Base-by-base conservation (phyloP, 2,329 filamentous ascomycete species). In the Tricladium varicosporioides region DNA sequence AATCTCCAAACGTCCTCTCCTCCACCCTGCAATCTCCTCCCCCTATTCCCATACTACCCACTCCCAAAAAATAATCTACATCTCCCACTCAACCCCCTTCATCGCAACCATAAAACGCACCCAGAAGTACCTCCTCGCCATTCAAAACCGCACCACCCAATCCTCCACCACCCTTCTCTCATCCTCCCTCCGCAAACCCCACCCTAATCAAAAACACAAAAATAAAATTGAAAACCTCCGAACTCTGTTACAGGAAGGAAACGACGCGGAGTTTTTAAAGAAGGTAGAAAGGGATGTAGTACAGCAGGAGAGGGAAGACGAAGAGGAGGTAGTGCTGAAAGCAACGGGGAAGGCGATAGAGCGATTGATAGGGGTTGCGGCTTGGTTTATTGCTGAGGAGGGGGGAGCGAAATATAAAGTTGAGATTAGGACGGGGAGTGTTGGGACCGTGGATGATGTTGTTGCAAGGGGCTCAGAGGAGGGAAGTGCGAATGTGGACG, bases 361-460 rank as follows among this genome's bases (percentile, higher is more conserved):
- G 59, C 70, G 65, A 48, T 59, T 65, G 5, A 42, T 71, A 13
- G 51, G 54, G 16, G 18, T 71, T 5, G 68, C 65, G 13, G 47
- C 62, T n/a, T 69, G 57, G 56, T 69, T 66, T 48, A 58, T 63
- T 50, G 53, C 51, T 8, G 56, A 69, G 54, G 65, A 62, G 15
- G 67, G 62, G 36, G 63, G 69, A n/a, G 51, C 50, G 16, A 42
- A 53, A 32, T 57, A 47, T 49, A 45, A 31, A 14, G 67, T 72
- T 8, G 54, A 48, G 42, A 19, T 71, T 7, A 58, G 64, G 58
- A 72, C 69, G 44, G 66, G 63, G 36, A 68, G 66, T 62, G 65
- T 70, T 11, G 70, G 69, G 18, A 65, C 70, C 40, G 60, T 72
- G 33, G 70, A 72, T 65, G 70, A 71, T 66, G 60, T 72, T 18